A percentile compares a stretch with the other conserved stretches of the same genome.
Evolutionary conservation across 441 rosid genomes (phyloP).

Genomic region (Biscutella laevigata): DNA sequence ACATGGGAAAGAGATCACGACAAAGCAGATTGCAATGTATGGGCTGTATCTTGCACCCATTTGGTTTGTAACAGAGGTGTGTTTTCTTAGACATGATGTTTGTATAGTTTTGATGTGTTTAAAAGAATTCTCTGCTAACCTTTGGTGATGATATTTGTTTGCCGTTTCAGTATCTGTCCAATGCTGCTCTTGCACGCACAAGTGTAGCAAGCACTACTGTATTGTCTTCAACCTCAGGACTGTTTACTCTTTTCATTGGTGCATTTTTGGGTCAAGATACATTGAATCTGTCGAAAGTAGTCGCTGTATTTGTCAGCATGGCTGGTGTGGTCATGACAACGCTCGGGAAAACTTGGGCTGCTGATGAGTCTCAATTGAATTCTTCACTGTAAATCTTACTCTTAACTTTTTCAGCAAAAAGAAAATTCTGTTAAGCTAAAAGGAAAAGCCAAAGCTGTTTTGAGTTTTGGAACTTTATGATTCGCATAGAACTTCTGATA

Average conservation of each 20-base stretch:
- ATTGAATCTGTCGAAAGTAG: conserved; percentile 64
- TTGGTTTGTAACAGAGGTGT: conserved; percentile 97
- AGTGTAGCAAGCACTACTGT: conserved; percentile 98
- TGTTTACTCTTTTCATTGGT: conserved; percentile 96
- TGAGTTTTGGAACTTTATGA: no score
- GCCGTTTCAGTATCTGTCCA: conserved; percentile 67
- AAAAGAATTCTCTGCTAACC: background rate
- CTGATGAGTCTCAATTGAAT: conserved; percentile 60
- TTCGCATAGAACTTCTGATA: conserved; percentile 6
- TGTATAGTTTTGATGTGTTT: background rate
- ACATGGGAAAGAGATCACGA: conserved; percentile 47
- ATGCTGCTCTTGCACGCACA: conserved; percentile 94
- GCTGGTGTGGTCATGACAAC: conserved; percentile 97
- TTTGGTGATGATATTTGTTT: background rate
- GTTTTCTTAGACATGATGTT: background rate
- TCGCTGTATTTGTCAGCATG: conserved; percentile 87
- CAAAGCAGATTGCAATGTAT: conserved; percentile 59
- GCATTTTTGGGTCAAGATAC: conserved; percentile 82
- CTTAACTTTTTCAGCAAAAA: no score
- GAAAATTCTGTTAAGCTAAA: no score
- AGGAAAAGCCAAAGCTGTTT: no score
- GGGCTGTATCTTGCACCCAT: conserved; percentile 93
- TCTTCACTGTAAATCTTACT: conserved; percentile 47
- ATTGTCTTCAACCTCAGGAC: conserved; percentile 89
- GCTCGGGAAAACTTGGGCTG: conserved; percentile 92